Evolutionary conservation across 2,329 filamentous ascomycete genomes (phyloP).

Genomic region (Rhinocladiella mackenziei): DNA sequence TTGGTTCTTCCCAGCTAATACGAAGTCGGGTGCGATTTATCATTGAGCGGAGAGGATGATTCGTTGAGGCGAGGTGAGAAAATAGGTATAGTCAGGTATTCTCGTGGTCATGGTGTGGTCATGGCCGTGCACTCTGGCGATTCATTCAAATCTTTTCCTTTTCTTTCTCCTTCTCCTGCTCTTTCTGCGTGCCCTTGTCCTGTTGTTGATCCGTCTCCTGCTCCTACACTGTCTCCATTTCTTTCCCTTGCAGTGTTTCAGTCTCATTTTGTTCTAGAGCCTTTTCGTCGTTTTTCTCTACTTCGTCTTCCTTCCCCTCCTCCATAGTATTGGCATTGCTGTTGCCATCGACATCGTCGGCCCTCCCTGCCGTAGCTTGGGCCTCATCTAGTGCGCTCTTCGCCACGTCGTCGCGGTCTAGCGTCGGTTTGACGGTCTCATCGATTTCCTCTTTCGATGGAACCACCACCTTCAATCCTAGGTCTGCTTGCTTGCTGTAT

Average conservation of each 20-base stretch:
- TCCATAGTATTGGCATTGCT: no score
- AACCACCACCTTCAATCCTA: constrained; percentile 52
- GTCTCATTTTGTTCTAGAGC: no score
- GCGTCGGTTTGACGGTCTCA: constrained; percentile 35
- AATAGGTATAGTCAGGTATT: no score
- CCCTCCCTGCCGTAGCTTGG: constrained; percentile 18
- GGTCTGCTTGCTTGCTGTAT: constrained; percentile 41
- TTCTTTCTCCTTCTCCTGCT: not conserved
- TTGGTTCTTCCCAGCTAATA: no score
- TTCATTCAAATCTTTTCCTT: no score
- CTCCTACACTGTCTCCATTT: constrained; percentile 22
- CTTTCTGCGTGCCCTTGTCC: constrained; percentile 1
- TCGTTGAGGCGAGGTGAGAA: no score
- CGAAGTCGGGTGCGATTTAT: no score
- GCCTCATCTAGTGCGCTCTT: constrained; percentile 26
- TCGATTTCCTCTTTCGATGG: constrained; percentile 36
- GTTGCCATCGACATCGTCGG: constrained; percentile 13
- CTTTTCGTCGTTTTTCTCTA: no score
- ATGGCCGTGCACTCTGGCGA: no score
- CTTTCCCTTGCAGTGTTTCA: no score
- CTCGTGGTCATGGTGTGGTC: no score
- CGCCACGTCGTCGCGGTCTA: constrained; percentile 41
- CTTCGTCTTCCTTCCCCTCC: constrained; percentile 25
- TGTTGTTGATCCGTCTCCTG: constrained; percentile 2
- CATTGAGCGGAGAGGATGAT: no score